Base-by-base conservation (phyloP, 257 asterid genomes). In the Lycium ferocissimum region DNA sequence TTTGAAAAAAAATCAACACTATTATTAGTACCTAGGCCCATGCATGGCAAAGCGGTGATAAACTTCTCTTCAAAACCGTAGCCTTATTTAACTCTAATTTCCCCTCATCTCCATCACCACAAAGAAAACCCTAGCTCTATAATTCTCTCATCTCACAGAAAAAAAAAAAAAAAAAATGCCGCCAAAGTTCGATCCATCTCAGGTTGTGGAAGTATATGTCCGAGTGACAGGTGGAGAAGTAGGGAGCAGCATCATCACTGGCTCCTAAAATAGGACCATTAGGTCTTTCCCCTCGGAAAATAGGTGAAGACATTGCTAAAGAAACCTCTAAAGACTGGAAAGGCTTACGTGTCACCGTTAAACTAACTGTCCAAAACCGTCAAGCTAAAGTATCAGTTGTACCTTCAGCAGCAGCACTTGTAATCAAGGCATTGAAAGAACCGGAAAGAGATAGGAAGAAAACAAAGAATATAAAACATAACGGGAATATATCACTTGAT, bases 201-300 rank as follows among this genome's bases (percentile, higher is more conserved):
- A 91, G 88, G 95, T 94, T 20, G 93, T 94, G 37, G 94, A 94
- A 86, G 97, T 94, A 5, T 94, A 63, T 87, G 95, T 94, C 87
- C 94, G 96, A 53, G 94, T 92, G 53, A 92, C 97, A 80, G 96
- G 95, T 59, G 94, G 96, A 0, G 95, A 94, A 80, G 95, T 93
- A n/a, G 63, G 96, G 96, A 3, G 95, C 97, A 0, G 96, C 96
- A 13, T 88, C 92, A 49, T 92, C 96, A 0, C 96, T 94, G 51
- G 96, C 97, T 7, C 97, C 97, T 3, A 93, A 92, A 83, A 93
- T 93, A 85, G 96, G 96, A n/a, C 95, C 96, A 0, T 91, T 92
- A 4, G 95, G 97, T 63, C 94, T 92, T 7, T 92, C 94, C 0
- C 97, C 97, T 0, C 90, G 92, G 80, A 94, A 94, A 70, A 92